These are phyloP conservation scores for Cercospora janseana DNA, from an alignment of 2,329 filamentous ascomycete species.

Conservation along the genomic window DNA sequence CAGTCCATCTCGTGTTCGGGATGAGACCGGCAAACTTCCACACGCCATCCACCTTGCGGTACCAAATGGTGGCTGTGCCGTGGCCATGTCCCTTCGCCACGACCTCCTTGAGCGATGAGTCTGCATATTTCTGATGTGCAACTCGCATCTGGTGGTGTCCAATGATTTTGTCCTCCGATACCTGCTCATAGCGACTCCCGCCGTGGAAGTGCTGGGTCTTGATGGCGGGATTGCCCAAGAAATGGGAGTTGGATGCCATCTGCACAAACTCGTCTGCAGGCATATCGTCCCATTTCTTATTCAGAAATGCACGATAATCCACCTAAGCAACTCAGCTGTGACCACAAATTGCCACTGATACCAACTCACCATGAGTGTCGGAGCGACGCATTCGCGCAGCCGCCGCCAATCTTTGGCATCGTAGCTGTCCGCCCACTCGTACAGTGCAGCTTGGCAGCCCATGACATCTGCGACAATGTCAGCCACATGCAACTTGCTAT, in stretches of 20 bases:
- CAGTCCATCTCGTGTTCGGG: slow-evolving; percentile 52
- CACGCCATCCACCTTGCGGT: slow-evolving; percentile 52
- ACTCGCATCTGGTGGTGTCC: slow-evolving; percentile 56
- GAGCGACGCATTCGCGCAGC: slow-evolving; percentile 58
- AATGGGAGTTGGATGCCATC: slow-evolving; percentile 49
- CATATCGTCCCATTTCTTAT: slow-evolving; percentile 53
- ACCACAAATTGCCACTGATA: background rate
- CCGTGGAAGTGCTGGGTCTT: slow-evolving; percentile 56
- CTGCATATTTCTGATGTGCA: slow-evolving; percentile 53
- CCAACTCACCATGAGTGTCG: slow-evolving; percentile 38
- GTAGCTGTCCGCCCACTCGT: slow-evolving; percentile 62
- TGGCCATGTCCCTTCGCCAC: slow-evolving; percentile 53
- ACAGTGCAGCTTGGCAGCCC: slow-evolving; percentile 37
- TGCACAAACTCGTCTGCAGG: slow-evolving; percentile 50
- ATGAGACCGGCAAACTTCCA: slow-evolving; percentile 56
- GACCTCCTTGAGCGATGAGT: slow-evolving; percentile 45
- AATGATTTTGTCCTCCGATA: slow-evolving; percentile 45
- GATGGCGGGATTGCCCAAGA: slow-evolving; percentile 51
- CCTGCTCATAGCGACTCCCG: slow-evolving; percentile 48
- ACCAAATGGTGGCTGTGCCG: slow-evolving; percentile 51
- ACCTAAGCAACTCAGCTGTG: slow-evolving; percentile 46
- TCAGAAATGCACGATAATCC: slow-evolving; percentile 60
- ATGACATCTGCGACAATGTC: slow-evolving; percentile 18
- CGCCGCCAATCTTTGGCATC: slow-evolving; percentile 63
- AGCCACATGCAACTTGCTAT: background rate